A percentile compares a stretch with the other conserved stretches of the same genome.
phyloP scores from a whole-genome alignment of 228 moss, liverwort and hornwort genomes.

The Sphagnum fallax region DNA sequence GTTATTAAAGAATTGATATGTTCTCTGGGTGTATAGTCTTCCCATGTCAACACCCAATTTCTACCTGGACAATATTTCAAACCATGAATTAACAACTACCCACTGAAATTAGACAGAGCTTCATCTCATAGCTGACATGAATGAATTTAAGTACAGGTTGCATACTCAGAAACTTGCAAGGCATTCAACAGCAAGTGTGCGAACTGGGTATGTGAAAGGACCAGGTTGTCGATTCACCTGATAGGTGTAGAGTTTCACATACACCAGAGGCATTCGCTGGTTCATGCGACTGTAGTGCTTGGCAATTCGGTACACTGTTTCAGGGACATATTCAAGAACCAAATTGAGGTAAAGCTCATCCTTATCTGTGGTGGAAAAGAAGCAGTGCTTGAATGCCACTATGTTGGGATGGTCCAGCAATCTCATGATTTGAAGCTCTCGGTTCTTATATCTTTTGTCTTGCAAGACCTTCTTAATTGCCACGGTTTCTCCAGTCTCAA shows the following conservation, averaged over 20 bases:
- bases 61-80: too few relatives aligned
- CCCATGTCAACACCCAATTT: too few relatives aligned
- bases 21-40: too few relatives aligned
- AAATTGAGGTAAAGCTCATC: conserved; percentile 93
- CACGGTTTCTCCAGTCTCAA: conserved; percentile 96
- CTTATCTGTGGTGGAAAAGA: conserved; percentile 94
- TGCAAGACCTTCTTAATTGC: conserved; percentile 98
- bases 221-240: conserved; percentile 20
- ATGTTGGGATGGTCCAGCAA: conserved; percentile 95
- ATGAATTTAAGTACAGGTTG: too few relatives aligned
- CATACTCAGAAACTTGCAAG: too few relatives aligned
- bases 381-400: conserved; percentile 96
- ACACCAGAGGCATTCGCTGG: conserved; percentile 94
- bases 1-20: too few relatives aligned
- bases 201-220: too few relatives aligned
- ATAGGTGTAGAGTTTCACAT: conserved; percentile 94
- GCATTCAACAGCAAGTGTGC: too few relatives aligned
- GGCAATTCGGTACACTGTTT: conserved; percentile 93
- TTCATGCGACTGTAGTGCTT: conserved; percentile 99
- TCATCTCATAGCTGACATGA: too few relatives aligned
- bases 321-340: conserved; percentile 95
- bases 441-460: conserved; percentile 94
- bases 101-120: too few relatives aligned
- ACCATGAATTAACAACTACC: too few relatives aligned
- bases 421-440: conserved; percentile 96